Evolutionary conservation across 2,329 filamentous ascomycete genomes (phyloP).

Genomic region (Magnaporthiopsis incrustans): DNA sequence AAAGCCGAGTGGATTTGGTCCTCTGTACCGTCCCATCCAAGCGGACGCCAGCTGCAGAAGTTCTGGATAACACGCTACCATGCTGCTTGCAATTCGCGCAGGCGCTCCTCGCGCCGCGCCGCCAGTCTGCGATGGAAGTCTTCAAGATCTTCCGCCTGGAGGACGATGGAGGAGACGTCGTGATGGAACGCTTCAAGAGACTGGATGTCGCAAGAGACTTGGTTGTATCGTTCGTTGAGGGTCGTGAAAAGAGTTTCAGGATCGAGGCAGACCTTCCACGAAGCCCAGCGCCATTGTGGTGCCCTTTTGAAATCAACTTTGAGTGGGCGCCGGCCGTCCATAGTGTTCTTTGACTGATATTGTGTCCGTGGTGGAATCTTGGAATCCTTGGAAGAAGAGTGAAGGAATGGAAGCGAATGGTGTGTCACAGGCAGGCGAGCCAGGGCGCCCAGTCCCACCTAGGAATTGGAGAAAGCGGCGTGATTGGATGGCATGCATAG

Average conservation of each 20-base stretch:
- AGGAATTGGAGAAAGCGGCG: too few relatives aligned
- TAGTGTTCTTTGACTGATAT: background rate
- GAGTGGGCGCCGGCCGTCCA: background rate
- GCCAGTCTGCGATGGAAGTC: conserved; percentile 1
- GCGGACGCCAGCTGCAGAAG: background rate
- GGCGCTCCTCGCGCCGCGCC: background rate
- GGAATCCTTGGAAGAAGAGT: too few relatives aligned
- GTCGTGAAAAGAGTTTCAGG: background rate
- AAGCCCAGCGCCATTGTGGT: conserved; percentile 2
- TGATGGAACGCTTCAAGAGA: background rate
- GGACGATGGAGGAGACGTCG: conserved; percentile 4
- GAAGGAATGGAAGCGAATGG: too few relatives aligned
- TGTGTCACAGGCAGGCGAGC: too few relatives aligned
- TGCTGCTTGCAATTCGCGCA: conserved; percentile 1
- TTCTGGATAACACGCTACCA: background rate
- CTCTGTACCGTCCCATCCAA: background rate
- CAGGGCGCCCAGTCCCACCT: too few relatives aligned
- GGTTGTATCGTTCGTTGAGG: background rate
- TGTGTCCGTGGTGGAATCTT: too few relatives aligned
- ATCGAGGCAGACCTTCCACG: conserved; percentile 2
- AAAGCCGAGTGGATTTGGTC: background rate
- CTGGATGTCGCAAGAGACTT: conserved; percentile 1
- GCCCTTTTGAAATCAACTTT: background rate
- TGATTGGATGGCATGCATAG: too few relatives aligned
- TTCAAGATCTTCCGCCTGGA: background rate